Conservation (phyloP, 2,329 filamentous ascomycete species). For the Atkinsonella hypoxylon region DNA sequence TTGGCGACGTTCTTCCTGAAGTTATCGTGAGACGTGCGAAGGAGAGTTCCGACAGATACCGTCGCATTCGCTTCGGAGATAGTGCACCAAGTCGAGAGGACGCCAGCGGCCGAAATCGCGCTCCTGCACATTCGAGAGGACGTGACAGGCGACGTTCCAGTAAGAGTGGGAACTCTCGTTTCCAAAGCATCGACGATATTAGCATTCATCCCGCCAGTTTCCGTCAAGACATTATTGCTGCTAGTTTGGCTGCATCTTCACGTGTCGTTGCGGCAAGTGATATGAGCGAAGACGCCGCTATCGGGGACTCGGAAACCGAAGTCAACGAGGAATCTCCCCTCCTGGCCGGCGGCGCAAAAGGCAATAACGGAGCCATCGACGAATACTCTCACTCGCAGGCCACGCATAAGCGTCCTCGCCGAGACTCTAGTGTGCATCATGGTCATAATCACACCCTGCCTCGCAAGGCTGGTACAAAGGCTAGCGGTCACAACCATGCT, state of each 20-base stretch:
- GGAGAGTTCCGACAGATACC: constrained; percentile 21
- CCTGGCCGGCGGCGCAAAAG: constrained; percentile 21
- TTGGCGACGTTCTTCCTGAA: constrained; percentile 52
- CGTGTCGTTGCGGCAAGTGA: constrained; percentile 43
- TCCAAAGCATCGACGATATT: constrained; percentile 58
- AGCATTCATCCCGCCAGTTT: constrained; percentile 84
- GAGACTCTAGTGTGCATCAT: constrained; percentile 48
- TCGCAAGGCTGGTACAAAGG: constrained; percentile 44
- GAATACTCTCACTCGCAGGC: constrained; percentile 12
- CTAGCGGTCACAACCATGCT: constrained; percentile 64
- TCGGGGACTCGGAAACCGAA: constrained; percentile 28
- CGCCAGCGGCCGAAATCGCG: constrained; percentile 18
- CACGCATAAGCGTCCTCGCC: constrained; percentile 18
- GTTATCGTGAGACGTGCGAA: constrained; percentile 41
- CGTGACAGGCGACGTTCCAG: constrained; percentile 32
- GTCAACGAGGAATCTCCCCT: constrained; percentile 35
- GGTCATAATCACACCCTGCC: constrained; percentile 75
- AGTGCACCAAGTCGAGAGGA: constrained; percentile 15
- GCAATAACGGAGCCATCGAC: constrained; percentile 19
- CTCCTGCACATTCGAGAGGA: constrained; percentile 24
- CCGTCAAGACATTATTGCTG: constrained; percentile 82
- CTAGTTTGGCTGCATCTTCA: constrained; percentile 42
- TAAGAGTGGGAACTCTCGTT: constrained; percentile 43
- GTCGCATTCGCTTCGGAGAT: constrained; percentile 29
- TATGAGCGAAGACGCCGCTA: constrained; percentile 33